These are phyloP conservation scores for Begonia loranthoides DNA, from an alignment of 306 rosid species.

Conservation along the genomic window DNA sequence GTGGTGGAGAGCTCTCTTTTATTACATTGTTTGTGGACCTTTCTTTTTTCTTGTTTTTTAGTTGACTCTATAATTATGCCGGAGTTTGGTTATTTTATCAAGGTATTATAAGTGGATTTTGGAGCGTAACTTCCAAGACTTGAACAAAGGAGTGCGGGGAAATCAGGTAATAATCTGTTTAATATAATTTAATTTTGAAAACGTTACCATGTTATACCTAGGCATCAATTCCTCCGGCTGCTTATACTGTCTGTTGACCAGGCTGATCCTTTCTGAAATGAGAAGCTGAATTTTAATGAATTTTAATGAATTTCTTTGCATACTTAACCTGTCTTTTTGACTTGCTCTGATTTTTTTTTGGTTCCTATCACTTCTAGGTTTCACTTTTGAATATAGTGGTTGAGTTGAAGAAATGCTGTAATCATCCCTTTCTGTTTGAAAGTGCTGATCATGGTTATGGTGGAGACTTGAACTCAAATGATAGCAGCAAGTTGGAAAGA, in stretches of 20 bases:
- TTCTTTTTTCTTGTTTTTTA: not conserved
- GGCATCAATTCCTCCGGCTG: no score
- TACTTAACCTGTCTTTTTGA: not conserved
- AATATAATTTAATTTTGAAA: not conserved
- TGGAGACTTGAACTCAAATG: conserved; percentile 55
- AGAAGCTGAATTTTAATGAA: not conserved
- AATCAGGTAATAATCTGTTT: conserved; percentile 59
- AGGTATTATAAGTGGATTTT: conserved; percentile 99
- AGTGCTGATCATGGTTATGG: conserved; percentile 99
- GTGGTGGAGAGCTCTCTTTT: conserved; percentile 5
- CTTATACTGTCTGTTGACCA: no score
- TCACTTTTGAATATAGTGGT: conserved; percentile 95
- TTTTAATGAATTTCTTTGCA: not conserved
- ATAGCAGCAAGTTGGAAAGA: conserved; percentile 82
- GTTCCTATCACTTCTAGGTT: conserved; percentile 41
- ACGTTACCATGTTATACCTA: not conserved
- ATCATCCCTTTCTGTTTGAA: conserved; percentile 96
- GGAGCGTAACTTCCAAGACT: conserved; percentile 95
- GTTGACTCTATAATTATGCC: conserved; percentile 3
- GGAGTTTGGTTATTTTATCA: conserved; percentile 15
- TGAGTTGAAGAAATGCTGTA: conserved; percentile 98
- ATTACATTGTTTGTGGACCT: conserved; percentile 7
- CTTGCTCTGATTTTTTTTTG: not conserved
- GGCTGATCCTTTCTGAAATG: no score
- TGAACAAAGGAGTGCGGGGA: conserved; percentile 99